phyloP scores from a whole-genome alignment of 2,329 filamentous ascomycete species.

The Trichoderma polysporum region DNA sequence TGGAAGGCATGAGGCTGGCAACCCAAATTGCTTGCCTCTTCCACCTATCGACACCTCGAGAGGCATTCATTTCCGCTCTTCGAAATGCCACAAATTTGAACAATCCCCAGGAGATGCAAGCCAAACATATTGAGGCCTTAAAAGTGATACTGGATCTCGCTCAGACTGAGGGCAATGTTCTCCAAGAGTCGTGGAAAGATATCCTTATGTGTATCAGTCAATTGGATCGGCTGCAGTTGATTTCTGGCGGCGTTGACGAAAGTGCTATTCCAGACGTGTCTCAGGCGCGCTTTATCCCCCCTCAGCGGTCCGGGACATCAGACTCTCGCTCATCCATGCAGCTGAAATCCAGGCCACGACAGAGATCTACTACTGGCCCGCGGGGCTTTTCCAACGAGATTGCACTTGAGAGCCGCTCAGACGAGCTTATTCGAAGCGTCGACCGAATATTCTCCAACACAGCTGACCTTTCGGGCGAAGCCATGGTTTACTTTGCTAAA shows the following conservation, averaged over 20 bases:
- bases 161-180: conserved; percentile 84
- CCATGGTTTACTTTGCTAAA: conserved; percentile 91
- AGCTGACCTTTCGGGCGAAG: conserved; percentile 86
- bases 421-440: conserved; percentile 88
- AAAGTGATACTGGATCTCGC: conserved; percentile 90
- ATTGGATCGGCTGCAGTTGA: conserved; percentile 89
- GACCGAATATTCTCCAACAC: conserved; percentile 98
- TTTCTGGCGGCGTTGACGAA: conserved; percentile 92
- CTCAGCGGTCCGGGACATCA: conserved; percentile 52
- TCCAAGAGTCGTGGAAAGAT: conserved; percentile 92
- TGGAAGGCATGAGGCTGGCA: conserved; percentile 92
- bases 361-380: conserved; percentile 57
- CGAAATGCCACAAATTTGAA: conserved; percentile 94
- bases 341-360: conserved; percentile 47
- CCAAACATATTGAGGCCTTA: conserved; percentile 93
- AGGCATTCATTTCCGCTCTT: conserved; percentile 90
- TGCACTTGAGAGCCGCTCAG: conserved; percentile 86
- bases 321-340: conserved; percentile 68
- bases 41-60: conserved; percentile 85
- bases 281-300: conserved; percentile 69
- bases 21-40: conserved; percentile 93
- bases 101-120: conserved; percentile 90
- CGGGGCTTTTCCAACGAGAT: conserved; percentile 74
- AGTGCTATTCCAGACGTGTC: conserved; percentile 89
- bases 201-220: conserved; percentile 94